phyloP scores from a whole-genome alignment of 208 protist species.

The Leishmania guyanensis region DNA sequence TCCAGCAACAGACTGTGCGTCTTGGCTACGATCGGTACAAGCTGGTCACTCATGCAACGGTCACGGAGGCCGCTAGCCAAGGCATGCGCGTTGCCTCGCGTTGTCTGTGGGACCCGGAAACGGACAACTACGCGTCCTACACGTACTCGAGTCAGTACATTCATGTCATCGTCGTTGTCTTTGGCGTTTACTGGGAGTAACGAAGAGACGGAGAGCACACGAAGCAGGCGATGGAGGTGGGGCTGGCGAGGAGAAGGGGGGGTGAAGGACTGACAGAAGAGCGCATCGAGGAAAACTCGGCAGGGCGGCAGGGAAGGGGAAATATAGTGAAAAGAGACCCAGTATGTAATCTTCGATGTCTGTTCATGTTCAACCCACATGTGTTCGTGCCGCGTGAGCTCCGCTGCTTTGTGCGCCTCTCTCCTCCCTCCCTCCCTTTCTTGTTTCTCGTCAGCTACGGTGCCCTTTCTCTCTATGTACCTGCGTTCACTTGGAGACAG shows the following conservation, averaged over 20 bases:
- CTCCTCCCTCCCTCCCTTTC: not conserved
- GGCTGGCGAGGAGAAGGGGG: not conserved
- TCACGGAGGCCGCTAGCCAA: slow-evolving; percentile 85
- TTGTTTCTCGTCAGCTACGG: not conserved
- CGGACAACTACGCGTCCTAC: slow-evolving; percentile 88
- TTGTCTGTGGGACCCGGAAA: slow-evolving; percentile 92
- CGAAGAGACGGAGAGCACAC: not conserved
- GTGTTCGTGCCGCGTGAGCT: not conserved
- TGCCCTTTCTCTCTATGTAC: not conserved
- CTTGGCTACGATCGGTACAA: slow-evolving; percentile 93
- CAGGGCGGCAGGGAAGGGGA: not conserved
- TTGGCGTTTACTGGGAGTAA: slow-evolving; percentile 88
- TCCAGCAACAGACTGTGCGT: slow-evolving; percentile 86
- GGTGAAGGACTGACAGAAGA: not conserved
- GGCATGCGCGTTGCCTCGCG: slow-evolving; percentile 86
- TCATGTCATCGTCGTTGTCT: slow-evolving; percentile 75
- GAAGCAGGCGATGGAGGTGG: not conserved
- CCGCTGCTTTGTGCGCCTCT: not conserved
- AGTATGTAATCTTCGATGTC: not conserved
- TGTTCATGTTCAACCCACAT: not conserved
- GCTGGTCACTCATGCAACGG: slow-evolving; percentile 83
- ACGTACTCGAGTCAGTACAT: slow-evolving; percentile 79
- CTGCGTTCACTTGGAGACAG: not conserved
- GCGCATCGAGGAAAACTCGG: not conserved
- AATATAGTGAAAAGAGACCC: not conserved